Base-by-base conservation (phyloP, 768 basidiomycete genomes). In the Suillus hirtellus region DNA sequence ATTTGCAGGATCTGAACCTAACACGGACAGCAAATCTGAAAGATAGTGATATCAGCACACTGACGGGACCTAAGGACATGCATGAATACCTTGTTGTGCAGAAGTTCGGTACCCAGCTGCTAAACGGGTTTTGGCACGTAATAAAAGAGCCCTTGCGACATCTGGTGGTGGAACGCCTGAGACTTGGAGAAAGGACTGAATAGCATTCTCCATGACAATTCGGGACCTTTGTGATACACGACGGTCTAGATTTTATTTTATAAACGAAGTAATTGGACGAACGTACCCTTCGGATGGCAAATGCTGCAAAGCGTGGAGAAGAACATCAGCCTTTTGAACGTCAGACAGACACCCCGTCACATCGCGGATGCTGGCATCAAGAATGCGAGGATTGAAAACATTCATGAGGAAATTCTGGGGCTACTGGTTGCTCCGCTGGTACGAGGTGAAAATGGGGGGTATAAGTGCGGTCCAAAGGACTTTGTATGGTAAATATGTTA, bases 221-320 rank as follows among this genome's bases (percentile, higher is more conserved):
- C 35, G 35, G 73, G 82, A 85, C 58, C 82, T 73, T 66, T 64
- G 38, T 34, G 49, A n/a, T 44, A 43, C 21, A 43, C 34, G 31
- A 37, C 8, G 47, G 0, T 4, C 21, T 38, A 67, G 35, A 70
- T 64, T 31, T 49, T 10, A 52, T 37, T 37, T 37, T 37, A 37
- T 37, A 37, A 37, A 37, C 7, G 10, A 35, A 10, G 35, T 37
- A 6, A 37, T 37, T 37, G 35, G 9, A 37, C 10, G 35, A 37
- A 37, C 84, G 43, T 71, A 89, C 87, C 87, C 82, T 63, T 93
- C 88, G 54, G 82, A 79, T 59, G 88, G 86, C 64, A 96, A 84
- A 69, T 89, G 89, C 66, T 89, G 87, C 82, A 95, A 86, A n/a
- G 92, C 93, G 67, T 90, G 87, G 56, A 94, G 73, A 60, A 93